Evolutionary conservation across 371 early-diverging fungal species (phyloP).

Genomic region (Quaeritorhiza haematococci): DNA sequence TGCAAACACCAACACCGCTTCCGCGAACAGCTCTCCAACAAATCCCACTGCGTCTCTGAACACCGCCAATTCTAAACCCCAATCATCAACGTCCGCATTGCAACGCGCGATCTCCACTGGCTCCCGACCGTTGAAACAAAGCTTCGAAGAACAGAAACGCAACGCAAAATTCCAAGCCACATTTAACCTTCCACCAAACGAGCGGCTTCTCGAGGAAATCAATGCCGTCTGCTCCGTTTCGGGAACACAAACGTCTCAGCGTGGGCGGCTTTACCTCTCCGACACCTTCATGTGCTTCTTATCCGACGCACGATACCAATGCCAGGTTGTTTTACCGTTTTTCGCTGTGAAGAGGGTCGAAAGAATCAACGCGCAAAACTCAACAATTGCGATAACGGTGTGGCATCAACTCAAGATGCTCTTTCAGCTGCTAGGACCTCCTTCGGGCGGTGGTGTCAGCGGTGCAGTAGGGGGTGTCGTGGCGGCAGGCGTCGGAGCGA

Average conservation of each 20-base stretch:
- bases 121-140: constrained; percentile 32
- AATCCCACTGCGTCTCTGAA: too few species aligned
- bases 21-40: neutral
- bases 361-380: constrained; percentile 47
- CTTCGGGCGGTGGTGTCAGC: too few species aligned
- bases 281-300: constrained; percentile 79
- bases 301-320: constrained; percentile 52
- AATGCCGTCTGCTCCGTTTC: constrained; percentile 36
- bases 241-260: constrained; percentile 27
- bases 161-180: constrained; percentile 69
- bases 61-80: too few species aligned
- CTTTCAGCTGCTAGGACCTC: constrained; percentile 34
- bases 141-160: constrained; percentile 65
- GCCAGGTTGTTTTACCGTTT: constrained; percentile 75
- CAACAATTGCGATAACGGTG: constrained; percentile 40
- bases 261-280: constrained; percentile 73
- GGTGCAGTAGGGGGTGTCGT: too few species aligned
- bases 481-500: too few species aligned
- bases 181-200: constrained; percentile 66
- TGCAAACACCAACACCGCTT: neutral
- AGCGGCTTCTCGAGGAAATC: constrained; percentile 57
- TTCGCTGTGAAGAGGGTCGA: constrained; percentile 88
- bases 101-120: neutral
- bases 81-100: neutral
- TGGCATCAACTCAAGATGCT: constrained; percentile 42